phyloP scores from a whole-genome alignment of 1,139 yeast genomes.

The Tardiomyces digboiensis region DNA sequence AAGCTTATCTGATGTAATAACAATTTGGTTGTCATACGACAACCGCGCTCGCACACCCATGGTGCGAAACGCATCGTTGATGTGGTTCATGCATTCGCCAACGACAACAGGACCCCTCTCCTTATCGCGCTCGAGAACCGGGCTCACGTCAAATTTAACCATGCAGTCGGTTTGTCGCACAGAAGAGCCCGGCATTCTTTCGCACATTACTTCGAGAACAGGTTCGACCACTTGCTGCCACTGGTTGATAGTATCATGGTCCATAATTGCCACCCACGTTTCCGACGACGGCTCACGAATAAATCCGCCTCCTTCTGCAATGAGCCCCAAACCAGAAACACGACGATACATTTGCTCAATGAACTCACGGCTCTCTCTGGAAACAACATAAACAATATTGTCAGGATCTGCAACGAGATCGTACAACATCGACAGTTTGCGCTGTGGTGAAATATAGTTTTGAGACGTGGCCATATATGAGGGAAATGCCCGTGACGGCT shows the following conservation, averaged over 20 bases:
- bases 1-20: conserved; percentile 34
- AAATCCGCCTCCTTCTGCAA: conserved; percentile 86
- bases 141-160: conserved; percentile 50
- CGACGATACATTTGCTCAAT: conserved; percentile 62
- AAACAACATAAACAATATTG: conserved; percentile 64
- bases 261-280: conserved; percentile 59
- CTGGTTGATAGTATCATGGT: conserved; percentile 36
- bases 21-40: conserved; percentile 50
- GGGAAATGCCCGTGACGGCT: background rate
- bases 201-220: conserved; percentile 57
- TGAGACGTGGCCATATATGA: background rate
- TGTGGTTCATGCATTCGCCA: conserved; percentile 82
- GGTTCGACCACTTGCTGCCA: conserved; percentile 60
- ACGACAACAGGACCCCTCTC: conserved; percentile 58
- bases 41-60: conserved; percentile 73
- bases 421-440: conserved; percentile 22
- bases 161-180: conserved; percentile 70
- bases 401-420: conserved; percentile 41
- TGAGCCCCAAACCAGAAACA: conserved; percentile 62
- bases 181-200: conserved; percentile 67
- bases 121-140: conserved; percentile 38
- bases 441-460: conserved; percentile 2
- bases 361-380: conserved; percentile 52
- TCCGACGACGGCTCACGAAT: conserved; percentile 34
- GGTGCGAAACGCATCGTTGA: conserved; percentile 61